Conservation (phyloP, 129 eudicot species). For the Arctium minus region DNA sequence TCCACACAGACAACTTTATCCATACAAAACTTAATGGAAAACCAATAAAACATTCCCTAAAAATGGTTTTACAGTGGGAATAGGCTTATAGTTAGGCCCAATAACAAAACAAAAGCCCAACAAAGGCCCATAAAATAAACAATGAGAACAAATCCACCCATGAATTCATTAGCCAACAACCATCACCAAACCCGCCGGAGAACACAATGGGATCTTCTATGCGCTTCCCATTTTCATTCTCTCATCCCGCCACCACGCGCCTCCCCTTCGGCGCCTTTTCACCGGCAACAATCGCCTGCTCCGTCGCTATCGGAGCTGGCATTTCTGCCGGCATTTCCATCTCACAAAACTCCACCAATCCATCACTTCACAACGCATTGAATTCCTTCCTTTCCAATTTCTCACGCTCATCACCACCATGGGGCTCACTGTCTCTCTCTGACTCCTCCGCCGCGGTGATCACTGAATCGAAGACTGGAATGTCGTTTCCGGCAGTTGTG, state of each 20-base stretch:
- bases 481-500: slow-evolving; percentile 58
- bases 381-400: slow-evolving; percentile 44
- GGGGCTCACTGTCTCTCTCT: slow-evolving; percentile 78
- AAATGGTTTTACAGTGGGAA: not conserved
- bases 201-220: slow-evolving; percentile 65
- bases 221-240: slow-evolving; percentile 74
- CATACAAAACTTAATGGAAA: too few species aligned
- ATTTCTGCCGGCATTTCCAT: slow-evolving; percentile 42
- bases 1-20: too few species aligned
- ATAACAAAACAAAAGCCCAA: not conserved
- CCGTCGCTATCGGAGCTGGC: slow-evolving; percentile 47
- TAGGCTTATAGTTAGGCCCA: not conserved
- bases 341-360: slow-evolving; percentile 37
- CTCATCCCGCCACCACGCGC: slow-evolving; percentile 46
- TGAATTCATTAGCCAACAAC: not conserved
- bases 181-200: slow-evolving; percentile 21
- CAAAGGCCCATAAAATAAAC: not conserved
- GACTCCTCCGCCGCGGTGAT: slow-evolving; percentile 35
- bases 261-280: slow-evolving; percentile 28
- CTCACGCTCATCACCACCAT: slow-evolving; percentile 39
- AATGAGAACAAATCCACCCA: slow-evolving; percentile 6
- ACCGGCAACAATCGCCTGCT: slow-evolving; percentile 41
- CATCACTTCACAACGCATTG: slow-evolving; percentile 45
- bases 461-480: slow-evolving; percentile 67
- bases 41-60: too few species aligned